Evolutionary conservation across 495 filamentous ascomycete species (phyloP).

Genomic region (Aspergillus sclerotioniger): DNA sequence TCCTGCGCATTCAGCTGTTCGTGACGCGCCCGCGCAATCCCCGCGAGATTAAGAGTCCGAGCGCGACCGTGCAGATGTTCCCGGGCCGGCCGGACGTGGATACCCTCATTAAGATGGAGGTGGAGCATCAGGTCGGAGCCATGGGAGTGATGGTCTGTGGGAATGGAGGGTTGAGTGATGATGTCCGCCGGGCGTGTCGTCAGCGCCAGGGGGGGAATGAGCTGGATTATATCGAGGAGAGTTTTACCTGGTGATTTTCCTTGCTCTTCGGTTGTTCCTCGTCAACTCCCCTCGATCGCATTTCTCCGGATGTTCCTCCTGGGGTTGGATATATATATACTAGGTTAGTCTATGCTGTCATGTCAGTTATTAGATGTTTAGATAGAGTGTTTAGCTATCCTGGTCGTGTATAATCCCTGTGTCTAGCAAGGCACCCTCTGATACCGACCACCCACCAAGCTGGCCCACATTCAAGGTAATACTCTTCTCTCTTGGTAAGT

Average conservation of each 20-base stretch:
- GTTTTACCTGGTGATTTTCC: neutral
- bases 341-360: too few relatives aligned
- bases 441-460: too few relatives aligned
- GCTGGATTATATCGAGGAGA: constrained; percentile 5
- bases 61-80: constrained; percentile 67
- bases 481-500: too few relatives aligned
- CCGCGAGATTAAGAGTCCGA: constrained; percentile 60
- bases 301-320: neutral
- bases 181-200: constrained; percentile 44
- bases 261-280: too few relatives aligned
- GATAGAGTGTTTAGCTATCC: too few relatives aligned
- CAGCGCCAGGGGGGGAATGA: neutral
- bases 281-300: too few relatives aligned
- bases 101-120: constrained; percentile 63
- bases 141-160: constrained; percentile 80
- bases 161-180: constrained; percentile 71
- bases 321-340: neutral
- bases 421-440: too few relatives aligned
- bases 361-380: too few relatives aligned
- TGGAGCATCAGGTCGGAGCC: constrained; percentile 64
- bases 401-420: too few relatives aligned
- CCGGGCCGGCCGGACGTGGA: constrained; percentile 68
- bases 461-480: too few relatives aligned
- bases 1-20: constrained; percentile 72
- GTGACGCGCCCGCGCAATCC: constrained; percentile 69